Base-by-base conservation (phyloP, 2,329 filamentous ascomycete species). In the Ilyonectria mors-panacis region DNA sequence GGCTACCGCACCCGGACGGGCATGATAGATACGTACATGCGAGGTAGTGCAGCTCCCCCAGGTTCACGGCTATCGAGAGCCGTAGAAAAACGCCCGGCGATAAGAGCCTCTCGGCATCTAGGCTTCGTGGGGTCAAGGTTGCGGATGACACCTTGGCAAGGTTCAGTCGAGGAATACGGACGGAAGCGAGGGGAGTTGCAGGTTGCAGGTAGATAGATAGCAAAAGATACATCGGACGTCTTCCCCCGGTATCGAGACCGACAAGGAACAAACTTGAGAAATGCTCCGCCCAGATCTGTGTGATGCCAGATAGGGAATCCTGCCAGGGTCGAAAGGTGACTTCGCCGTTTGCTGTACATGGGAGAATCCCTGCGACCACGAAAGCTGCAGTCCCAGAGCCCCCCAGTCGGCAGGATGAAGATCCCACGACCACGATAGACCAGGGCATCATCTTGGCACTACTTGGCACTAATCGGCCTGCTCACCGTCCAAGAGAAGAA, bases 31-130 rank as follows among this genome's bases (percentile, higher is more conserved):
- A 53, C 13, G 23, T 15, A 50, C 39, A 19, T 39, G 13, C 37
- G 13, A 15, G 13, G 37, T 17, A 4, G 15, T 42, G 15, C 17
- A 44, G 26, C 37, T 19, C 30, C 47, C 58, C 58, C 58, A 53
- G 47, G 58, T 53, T 48, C 21, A 19, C 58, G 58, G 33, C 13
- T 44, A 33, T 53, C 53, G 44, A 23, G 57, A 60, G 53, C 63
- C 45, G 63, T 66, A 50, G 37, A 61, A 61, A 50, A 13, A 66
- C 63, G 63, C 58, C 63, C 63, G 51, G 45, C 51, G 63, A 61
- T 57, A 58, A 44, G 53, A 57, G 53, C 28, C 28, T 19, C 45
- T 37, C 33, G 37, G 55, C 39, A 21, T 28, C 51, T 35, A 47
- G 53, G 33, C 58, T 60, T 57, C 55, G 50, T 30, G 44, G 45